Evolutionary conservation across 495 filamentous ascomycete genomes (phyloP).

Genomic region (Penicillium flavigenum): DNA sequence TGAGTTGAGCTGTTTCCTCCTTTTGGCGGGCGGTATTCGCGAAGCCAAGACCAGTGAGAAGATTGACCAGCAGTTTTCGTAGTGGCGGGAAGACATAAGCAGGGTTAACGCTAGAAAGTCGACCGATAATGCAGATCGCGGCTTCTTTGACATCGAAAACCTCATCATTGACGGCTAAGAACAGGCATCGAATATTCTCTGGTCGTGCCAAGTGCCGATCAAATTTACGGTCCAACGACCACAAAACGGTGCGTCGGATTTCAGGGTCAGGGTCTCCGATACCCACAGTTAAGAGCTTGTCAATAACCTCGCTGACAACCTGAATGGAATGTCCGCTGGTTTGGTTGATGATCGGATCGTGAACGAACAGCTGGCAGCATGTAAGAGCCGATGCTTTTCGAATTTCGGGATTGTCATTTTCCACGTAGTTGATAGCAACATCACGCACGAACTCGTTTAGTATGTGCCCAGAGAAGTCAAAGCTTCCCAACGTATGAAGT

Average conservation of each 20-base stretch:
- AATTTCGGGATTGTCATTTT: constrained; percentile 91
- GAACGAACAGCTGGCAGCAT: constrained; percentile 94
- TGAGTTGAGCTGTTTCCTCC: constrained; percentile 90
- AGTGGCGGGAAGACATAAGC: constrained; percentile 96
- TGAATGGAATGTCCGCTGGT: constrained; percentile 95
- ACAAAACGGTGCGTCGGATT: constrained; percentile 83
- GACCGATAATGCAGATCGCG: constrained; percentile 92
- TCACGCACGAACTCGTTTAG: constrained; percentile 98
- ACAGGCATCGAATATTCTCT: constrained; percentile 91
- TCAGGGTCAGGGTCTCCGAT: constrained; percentile 87
- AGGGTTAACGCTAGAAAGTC: constrained; percentile 86
- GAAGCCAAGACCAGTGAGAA: constrained; percentile 92
- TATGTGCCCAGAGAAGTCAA: constrained; percentile 92
- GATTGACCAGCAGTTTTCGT: constrained; percentile 90
- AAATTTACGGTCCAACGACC: constrained; percentile 87
- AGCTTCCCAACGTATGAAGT: constrained; percentile 88
- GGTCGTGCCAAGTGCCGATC: constrained; percentile 92
- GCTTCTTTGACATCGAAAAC: constrained; percentile 89
- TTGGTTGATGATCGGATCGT: constrained; percentile 95
- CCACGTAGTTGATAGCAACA: constrained; percentile 95
- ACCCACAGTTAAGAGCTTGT: constrained; percentile 90
- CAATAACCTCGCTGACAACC: constrained; percentile 95
- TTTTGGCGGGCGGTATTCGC: constrained; percentile 92
- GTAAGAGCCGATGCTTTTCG: constrained; percentile 93
- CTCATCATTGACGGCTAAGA: constrained; percentile 96